Evolutionary conservation across 306 rosid genomes (phyloP), one percentile per base, ranked within the genome.

Genomic region (Hippophae gyantsensis): DNA sequence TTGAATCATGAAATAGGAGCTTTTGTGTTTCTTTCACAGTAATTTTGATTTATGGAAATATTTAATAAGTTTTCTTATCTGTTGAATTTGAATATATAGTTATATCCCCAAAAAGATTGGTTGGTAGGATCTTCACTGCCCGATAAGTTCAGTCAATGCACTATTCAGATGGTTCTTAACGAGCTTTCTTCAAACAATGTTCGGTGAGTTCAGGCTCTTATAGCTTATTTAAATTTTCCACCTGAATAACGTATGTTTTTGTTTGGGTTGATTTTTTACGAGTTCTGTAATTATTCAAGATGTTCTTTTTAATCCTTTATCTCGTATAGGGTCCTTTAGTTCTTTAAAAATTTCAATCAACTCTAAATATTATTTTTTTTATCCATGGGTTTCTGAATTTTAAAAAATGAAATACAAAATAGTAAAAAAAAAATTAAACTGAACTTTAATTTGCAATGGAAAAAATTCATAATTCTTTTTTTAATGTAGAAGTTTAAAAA

Each of bases 41-140:
- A 49, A 1, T 12, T 5, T 3, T 49, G 7, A 14, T 43, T 12
- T 52, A 42, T 27, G 11, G 10, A 25, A 50, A 10, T 51, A 9
- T 14, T 13, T 47, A 12, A 47, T 52, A 6, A 32, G 47, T 56
- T 26, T 60, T 11, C 14, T 11, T 56, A 45, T 63, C 64, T 58
- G 75, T 54, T 44, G 57, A 49, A 54, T 52, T 55, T 62, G 57
- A 52, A 68, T 71, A 43, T 63, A 13, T 86, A 92, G 99, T 60
- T 76, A 57, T 87, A 87, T 81, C 87, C 98, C 78, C 84, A 84
- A n/a, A 78, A 78, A 77, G 95, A 92, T 67, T 92, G 96, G 99
- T 77, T 92, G 65, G 80, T 77, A 54, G 84, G 86, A 42, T 87
- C 95, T 55, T 81, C 93, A 44, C 68, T 92, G 77, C 96, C 96